These are phyloP conservation scores for Trichophyton simii DNA, from an alignment of 2,329 filamentous ascomycete species.

Conservation along the genomic window DNA sequence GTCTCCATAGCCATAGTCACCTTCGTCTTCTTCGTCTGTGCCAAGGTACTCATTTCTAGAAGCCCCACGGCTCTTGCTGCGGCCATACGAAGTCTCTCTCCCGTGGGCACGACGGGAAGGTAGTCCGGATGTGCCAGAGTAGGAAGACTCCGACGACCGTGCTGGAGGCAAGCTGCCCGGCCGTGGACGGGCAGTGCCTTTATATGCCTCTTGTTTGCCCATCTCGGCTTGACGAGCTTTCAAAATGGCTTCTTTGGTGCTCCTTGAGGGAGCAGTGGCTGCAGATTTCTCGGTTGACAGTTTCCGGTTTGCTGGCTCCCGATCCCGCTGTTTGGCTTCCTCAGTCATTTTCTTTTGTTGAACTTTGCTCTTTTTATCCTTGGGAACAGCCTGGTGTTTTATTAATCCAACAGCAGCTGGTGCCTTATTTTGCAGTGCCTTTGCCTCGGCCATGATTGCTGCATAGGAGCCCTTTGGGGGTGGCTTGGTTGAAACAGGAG, in stretches of 20 bases:
- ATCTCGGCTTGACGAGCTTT: conserved; percentile 14
- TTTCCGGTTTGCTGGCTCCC: conserved; percentile 16
- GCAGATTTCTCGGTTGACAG: conserved; percentile 18
- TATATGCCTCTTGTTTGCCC: conserved; percentile 24
- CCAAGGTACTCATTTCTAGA: conserved; percentile 33
- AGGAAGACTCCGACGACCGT: conserved; percentile 19
- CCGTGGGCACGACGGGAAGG: conserved; percentile 18
- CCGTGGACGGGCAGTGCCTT: conserved; percentile 23
- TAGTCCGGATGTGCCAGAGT: conserved; percentile 33
- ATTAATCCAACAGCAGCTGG: conserved; percentile 39
- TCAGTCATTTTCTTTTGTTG: conserved; percentile 38
- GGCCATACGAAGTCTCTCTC: conserved; percentile 18
- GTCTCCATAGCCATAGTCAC: conserved; percentile 28
- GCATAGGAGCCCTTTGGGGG: conserved; percentile 48
- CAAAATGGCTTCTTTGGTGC: conserved; percentile 18
- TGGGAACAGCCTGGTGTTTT: conserved; percentile 43
- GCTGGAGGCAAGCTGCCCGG: conserved; percentile 10
- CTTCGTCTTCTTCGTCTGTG: conserved; percentile 39
- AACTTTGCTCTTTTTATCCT: conserved; percentile 44
- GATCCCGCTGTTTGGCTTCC: conserved; percentile 31
- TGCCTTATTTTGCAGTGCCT: conserved; percentile 39
- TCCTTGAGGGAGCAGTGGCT: conserved; percentile 8
- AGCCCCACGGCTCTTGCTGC: conserved; percentile 13
- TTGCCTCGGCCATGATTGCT: conserved; percentile 47
- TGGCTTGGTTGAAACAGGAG: conserved; percentile 24